phyloP scores from a whole-genome alignment of 1,284 basidiomycete genomes.

The Apiotrichum veenhuisii region DNA sequence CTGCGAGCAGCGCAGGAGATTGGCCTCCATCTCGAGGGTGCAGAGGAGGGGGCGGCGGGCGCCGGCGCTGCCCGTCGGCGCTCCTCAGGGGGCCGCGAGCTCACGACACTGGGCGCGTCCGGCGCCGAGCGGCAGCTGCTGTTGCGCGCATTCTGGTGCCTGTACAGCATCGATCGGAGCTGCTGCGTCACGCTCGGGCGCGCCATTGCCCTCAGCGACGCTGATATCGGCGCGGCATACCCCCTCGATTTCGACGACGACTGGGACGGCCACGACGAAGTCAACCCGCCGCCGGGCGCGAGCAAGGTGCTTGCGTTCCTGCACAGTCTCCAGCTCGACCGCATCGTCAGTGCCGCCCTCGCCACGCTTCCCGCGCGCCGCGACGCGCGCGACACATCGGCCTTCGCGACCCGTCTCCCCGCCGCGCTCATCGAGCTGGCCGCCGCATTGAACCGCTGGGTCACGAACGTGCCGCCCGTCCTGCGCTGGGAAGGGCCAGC shows the following conservation, averaged over 20 bases:
- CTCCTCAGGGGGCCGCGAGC: not conserved
- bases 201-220: conserved; percentile 59
- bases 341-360: conserved; percentile 65
- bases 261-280: conserved; percentile 72
- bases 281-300: conserved; percentile 59
- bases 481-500: conserved; percentile 70
- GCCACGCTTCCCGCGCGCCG: conserved; percentile 67
- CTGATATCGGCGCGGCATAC: conserved; percentile 72
- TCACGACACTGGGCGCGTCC: not conserved
- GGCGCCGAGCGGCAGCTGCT: conserved; percentile 52
- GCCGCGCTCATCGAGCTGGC: conserved; percentile 64
- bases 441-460: conserved; percentile 65
- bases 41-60: conserved; percentile 56
- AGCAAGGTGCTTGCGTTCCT: conserved; percentile 60
- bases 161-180: conserved; percentile 61
- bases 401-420: conserved; percentile 58
- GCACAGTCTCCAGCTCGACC: conserved; percentile 62
- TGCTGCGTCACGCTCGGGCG: not conserved
- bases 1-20: conserved; percentile 57
- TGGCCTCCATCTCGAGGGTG: conserved; percentile 55
- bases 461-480: conserved; percentile 65
- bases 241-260: conserved; percentile 62
- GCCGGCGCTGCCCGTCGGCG: not conserved
- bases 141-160: not conserved
- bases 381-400: conserved; percentile 48